Base-by-base conservation (phyloP, 768 basidiomycete species). In the Auricularia heimuer region DNA sequence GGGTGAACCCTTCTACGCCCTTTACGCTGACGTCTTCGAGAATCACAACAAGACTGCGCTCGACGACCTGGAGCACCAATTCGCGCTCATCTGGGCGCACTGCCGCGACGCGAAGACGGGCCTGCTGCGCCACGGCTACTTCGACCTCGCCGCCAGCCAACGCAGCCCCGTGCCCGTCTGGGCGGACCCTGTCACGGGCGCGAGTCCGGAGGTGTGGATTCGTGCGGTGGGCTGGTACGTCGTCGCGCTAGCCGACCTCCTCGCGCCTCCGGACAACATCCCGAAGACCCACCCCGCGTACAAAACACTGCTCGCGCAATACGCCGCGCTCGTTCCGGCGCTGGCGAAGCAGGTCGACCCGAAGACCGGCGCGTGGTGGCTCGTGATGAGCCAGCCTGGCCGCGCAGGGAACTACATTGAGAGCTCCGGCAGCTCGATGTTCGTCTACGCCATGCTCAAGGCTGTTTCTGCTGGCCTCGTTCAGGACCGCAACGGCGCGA, bases 81-180 rank as follows among this genome's bases (percentile, higher is more conserved):
- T 79, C 70, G 68, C 69, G 12, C 73, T 82, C 24, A 79, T 81
- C 76, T 80, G 75, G 69, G 65, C 76, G 61, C 79, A 81, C 69
- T 79, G 79, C 1, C 56, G 76, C 4, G 79, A 80, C 65, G 76
- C 75, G 60, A 65, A 74, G 1, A 75, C 74, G 0, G 77, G 77
- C 14, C 75, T 83, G 6, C 71, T 83, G 63, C 80, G 81, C 66
- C 81, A 82, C 65, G 81, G 81, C 6, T 83, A 82, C 67, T 81
- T 82, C 66, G 78, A 73, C 67, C 79, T 79, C 1, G 75, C 78
- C 65, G 75, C 70, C 14, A 72, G 11, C 18, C 4, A 7, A 7
- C 4, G 56, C 8, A 35, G 24, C 14, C 34, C 56, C 16, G 29
- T 34, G 56, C 56, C 77, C 3, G 68, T 73, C 18, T 83, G 81